Base-by-base conservation (phyloP, 805 yeast species). In the Metschnikowia baotianmanensis region DNA sequence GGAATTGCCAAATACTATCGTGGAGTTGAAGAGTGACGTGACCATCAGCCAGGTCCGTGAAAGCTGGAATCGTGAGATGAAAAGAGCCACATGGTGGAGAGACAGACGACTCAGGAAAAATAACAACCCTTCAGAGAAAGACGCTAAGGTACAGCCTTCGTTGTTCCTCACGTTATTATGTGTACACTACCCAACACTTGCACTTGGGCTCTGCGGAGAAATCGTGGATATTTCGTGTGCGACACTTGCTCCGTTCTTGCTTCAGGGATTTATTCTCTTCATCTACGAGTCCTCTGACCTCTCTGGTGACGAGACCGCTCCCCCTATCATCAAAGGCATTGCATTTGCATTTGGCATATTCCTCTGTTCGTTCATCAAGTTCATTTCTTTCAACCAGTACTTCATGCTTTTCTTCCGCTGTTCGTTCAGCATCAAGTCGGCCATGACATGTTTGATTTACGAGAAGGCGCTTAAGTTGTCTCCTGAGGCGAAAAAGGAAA, bases 341-440 rank as follows among this genome's bases (percentile, higher is more conserved):
- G 97, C 91, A 62, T 72, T 86, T 56, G 80, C 89, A 46, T 83
- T 82, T 62, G 95, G 96, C 59, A 90, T 67, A 40, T 66, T 59
- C 44, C 26, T 53, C n/a, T 47, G 56, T 19, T 45, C 65, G 4
- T 53, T 59, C 22, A 22, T 42, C 27, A 46, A 52, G 25, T 52
- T 48, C 40, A 38, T 52, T 25, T 38, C 48, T 13, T 52, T 50
- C 47, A 56, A 54, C 46, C 55, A 52, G 36, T 45, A 43, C 46
- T 38, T 44, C 36, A 37, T 50, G 35, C 31, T 39, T 12, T 51
- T 52, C 36, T 45, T 49, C 39, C 16, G 34, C 23, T 41, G 47
- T 28, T 73, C 47, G 6, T 43, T 42, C 38, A 34, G 46, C 23
- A 41, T 48, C 33, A 40, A 46, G 35, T 31, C 88, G 2, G 76